Percentiles rank a stretch among this genome's conserved stretches.
These are phyloP conservation scores for Sherardia arvensis DNA, from an alignment of 257 asterid genomes.

Conservation along the genomic window DNA sequence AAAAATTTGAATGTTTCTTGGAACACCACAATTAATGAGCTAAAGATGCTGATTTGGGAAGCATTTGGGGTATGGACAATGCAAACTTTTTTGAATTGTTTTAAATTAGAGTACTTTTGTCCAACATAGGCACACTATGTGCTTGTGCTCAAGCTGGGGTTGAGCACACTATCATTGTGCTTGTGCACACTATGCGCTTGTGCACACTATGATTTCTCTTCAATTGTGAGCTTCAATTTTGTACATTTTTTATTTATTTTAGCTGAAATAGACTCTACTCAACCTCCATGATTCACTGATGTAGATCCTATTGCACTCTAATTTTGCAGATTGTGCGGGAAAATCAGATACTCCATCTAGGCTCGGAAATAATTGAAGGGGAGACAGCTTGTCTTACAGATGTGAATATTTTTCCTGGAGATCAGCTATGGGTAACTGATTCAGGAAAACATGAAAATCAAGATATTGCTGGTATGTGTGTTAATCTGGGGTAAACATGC, in stretches of 20 bases:
- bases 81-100: not conserved
- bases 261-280: no score
- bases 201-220: no score
- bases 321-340: conserved; percentile 77
- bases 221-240: no score
- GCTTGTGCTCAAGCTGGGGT: no score
- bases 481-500: no score
- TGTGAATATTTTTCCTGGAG: conserved; percentile 83
- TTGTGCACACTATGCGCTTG: no score
- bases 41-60: conserved; percentile 99
- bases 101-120: not conserved
- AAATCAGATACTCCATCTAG: conserved; percentile 94
- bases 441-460: conserved; percentile 91
- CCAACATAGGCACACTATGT: no score
- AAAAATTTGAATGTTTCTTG: conserved; percentile 78
- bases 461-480: conserved; percentile 97
- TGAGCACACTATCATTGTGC: no score
- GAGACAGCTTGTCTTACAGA: conserved; percentile 84
- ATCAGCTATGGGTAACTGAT: conserved; percentile 85
- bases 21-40: conserved; percentile 76
- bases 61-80: conserved; percentile 73
- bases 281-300: not conserved
- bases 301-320: not conserved
- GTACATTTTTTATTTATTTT: no score
- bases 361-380: conserved; percentile 52